Base-by-base conservation (phyloP, 352 stramenopile species). In the Elongisporangium anandrum region DNA sequence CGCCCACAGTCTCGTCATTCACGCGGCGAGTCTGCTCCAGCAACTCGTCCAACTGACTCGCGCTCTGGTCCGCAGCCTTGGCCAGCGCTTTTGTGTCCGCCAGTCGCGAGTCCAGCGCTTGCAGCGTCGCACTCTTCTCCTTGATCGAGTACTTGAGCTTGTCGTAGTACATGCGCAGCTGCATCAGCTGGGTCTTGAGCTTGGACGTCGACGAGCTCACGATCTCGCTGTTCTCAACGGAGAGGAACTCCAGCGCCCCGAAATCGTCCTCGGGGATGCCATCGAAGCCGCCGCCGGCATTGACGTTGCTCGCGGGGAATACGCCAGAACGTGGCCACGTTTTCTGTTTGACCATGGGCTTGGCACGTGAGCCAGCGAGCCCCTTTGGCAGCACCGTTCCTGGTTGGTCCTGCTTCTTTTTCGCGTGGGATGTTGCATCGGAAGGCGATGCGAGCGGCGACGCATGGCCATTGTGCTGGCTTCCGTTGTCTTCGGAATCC, bases 121-220 rank as follows among this genome's bases (percentile, higher is more conserved):
- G 61, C 0, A 92, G 65, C 7, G 64, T 63, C 34, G 77, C 73
- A 9, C 64, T 73, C 59, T 79, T 81, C 55, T 90, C 84, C 10
- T 85, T 84, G 2, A 66, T 64, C 2, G 60, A 55, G 54, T 90
- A 94, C 56, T 87, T 88, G 48, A 88, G 70, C 66, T 88, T 81
- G 73, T 94, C 82, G 66, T 89, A 86, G 39, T 76, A 73, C 63
- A 72, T 73, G 8, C 84, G 84, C n/a, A 94, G 64, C 41, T 88
- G 81, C 63, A 88, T 61, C 16, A 94, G 55, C 54, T 90, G 76
- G 0, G 62, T 62, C 75, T 86, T 39, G 0, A 80, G 73, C 60
- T 83, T 85, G 12, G 83, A 73, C 16, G 87, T 68, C 1, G 80
- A 90, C 10, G 67, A 72, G 19, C 84, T 63, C 0, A 69, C 76